These are phyloP conservation scores for Corymbia calophylla DNA, from an alignment of 441 rosid species.

Conservation along the genomic window DNA sequence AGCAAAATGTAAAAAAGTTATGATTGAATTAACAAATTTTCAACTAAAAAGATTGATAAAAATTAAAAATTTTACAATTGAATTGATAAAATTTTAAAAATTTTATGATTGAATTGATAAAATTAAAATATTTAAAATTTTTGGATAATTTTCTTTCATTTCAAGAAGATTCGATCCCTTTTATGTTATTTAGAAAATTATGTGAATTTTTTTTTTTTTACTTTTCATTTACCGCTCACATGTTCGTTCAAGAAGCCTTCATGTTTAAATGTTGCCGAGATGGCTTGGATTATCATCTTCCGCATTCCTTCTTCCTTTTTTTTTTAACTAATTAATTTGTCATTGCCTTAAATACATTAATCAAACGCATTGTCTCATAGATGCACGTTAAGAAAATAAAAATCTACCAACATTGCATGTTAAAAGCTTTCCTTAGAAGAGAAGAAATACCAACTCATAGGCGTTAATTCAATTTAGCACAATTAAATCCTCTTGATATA, in stretches of 20 bases:
- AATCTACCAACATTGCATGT: not conserved
- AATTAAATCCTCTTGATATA: not conserved
- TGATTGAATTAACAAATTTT: no score
- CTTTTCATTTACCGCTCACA: not conserved
- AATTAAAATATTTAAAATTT: no score
- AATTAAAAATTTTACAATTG: no score
- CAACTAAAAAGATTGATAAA: no score
- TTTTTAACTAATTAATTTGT: not conserved
- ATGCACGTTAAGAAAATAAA: not conserved
- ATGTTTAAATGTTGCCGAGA: not conserved
- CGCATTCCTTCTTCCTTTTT: not conserved
- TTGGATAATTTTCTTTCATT: no score
- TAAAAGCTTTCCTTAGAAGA: not conserved
- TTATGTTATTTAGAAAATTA: not conserved
- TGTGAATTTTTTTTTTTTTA: not conserved
- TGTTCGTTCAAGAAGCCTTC: not conserved
- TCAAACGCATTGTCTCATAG: not conserved
- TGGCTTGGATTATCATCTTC: not conserved
- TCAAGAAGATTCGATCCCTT: not conserved
- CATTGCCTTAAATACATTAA: not conserved
- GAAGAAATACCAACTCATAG: not conserved
- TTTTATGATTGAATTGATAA: accelerated
- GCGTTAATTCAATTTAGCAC: not conserved
- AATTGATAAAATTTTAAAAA: no score
- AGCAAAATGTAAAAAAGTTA: no score